Evolutionary conservation across 768 basidiomycete genomes (phyloP).

Genomic region (Boletus sp.): DNA sequence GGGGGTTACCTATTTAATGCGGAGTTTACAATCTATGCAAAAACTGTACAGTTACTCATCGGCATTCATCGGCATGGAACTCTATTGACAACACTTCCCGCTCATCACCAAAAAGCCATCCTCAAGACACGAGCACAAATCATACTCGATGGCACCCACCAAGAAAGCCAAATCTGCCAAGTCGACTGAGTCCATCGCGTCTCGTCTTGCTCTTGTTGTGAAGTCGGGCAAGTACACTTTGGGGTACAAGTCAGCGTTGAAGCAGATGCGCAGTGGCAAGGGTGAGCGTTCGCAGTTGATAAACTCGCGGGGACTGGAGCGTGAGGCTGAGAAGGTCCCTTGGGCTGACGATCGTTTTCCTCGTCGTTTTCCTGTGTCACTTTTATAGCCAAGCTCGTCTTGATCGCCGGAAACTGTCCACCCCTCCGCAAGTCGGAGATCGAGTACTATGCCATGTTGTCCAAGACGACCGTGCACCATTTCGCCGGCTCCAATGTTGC

Average conservation of each 20-base stretch:
- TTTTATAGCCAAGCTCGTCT: conserved; percentile 85
- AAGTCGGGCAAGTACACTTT: conserved; percentile 98
- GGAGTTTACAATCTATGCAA: conserved; percentile 22
- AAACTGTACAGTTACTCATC: conserved; percentile 33
- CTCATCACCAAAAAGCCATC: conserved; percentile 5
- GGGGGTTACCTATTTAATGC: conserved; percentile 10
- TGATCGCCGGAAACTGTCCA: conserved; percentile 99
- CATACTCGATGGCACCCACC: conserved; percentile 80
- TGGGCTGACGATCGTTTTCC: conserved; percentile 53
- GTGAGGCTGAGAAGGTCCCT: conserved; percentile 99
- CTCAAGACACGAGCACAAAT: conserved; percentile 17
- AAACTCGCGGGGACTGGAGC: conserved; percentile 91
- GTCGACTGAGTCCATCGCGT: conserved; percentile 89
- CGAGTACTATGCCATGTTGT: conserved; percentile 99
- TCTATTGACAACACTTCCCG: not conserved
- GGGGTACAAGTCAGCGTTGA: conserved; percentile 97
- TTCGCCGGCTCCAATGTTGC: conserved; percentile 97
- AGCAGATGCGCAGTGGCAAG: conserved; percentile 98
- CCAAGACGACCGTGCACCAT: conserved; percentile 98
- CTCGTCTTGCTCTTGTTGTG: conserved; percentile 92
- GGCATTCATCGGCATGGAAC: conserved; percentile 11
- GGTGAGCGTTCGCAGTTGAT: conserved; percentile 58
- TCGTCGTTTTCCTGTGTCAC: conserved; percentile 17
- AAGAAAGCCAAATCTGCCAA: conserved; percentile 96
- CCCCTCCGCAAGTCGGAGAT: conserved; percentile 99